Evolutionary conservation across 2,329 filamentous ascomycete genomes (phyloP).

Genomic region (Zalaria sp.): DNA sequence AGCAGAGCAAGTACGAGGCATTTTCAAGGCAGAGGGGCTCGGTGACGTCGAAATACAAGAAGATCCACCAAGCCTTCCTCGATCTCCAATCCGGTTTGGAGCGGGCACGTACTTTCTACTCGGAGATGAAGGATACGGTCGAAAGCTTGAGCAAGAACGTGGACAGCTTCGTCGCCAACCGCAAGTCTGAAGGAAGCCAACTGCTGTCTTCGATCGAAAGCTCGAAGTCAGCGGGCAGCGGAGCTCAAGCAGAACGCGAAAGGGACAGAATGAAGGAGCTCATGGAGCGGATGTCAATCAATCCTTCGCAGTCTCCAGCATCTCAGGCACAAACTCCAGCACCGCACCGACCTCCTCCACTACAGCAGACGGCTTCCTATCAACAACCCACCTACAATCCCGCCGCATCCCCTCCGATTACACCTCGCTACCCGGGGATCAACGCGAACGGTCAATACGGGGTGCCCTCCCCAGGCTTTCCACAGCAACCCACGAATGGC

Average conservation of each 20-base stretch:
- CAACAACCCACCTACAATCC: constrained; percentile 38
- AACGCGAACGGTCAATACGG: constrained; percentile 8
- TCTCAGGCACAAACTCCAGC: constrained; percentile 21
- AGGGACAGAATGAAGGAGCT: constrained; percentile 72
- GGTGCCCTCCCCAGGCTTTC: constrained; percentile 12
- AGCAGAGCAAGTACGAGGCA: constrained; percentile 88
- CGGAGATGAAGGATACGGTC: constrained; percentile 89
- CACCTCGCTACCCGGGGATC: constrained; percentile 26
- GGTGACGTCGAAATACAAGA: constrained; percentile 77
- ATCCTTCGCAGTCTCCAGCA: constrained; percentile 32
- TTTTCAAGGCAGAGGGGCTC: constrained; percentile 70
- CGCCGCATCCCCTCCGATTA: constrained; percentile 30
- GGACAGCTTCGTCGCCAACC: constrained; percentile 90
- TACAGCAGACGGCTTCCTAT: constrained; percentile 27
- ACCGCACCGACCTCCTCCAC: constrained; percentile 24
- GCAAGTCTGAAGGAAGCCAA: constrained; percentile 79
- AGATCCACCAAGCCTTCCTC: constrained; percentile 82
- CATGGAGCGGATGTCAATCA: constrained; percentile 93
- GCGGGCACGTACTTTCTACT: constrained; percentile 85
- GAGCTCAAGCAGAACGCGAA: constrained; percentile 61
- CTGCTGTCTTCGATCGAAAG: constrained; percentile 80
- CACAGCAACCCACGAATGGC: constrained; percentile 9
- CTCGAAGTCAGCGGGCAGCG: constrained; percentile 44
- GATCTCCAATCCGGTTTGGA: constrained; percentile 76
- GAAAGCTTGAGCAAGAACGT: constrained; percentile 91